These are phyloP conservation scores for Trametes maxima DNA, from an alignment of 768 basidiomycete species.

Conservation along the genomic window DNA sequence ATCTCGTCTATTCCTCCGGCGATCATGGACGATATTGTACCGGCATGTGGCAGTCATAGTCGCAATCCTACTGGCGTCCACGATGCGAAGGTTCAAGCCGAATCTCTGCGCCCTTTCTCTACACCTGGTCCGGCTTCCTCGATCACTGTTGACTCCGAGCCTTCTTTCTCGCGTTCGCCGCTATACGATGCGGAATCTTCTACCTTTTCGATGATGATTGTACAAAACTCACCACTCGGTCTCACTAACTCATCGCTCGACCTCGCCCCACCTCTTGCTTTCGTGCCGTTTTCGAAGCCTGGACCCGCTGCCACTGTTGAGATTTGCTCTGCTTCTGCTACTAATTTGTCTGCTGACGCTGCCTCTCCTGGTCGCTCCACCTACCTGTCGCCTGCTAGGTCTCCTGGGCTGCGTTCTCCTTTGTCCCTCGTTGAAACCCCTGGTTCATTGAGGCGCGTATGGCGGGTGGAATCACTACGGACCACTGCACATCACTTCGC, in stretches of 20 bases:
- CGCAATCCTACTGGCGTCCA: background rate
- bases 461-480: too few species aligned
- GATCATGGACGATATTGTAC: too few species aligned
- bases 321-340: background rate
- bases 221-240: background rate
- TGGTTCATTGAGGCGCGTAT: too few species aligned
- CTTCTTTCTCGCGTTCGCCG: background rate
- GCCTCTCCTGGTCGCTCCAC: too few species aligned
- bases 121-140: constrained; percentile 33
- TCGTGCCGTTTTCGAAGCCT: constrained; percentile 27
- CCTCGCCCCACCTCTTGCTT: background rate
- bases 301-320: constrained; percentile 15
- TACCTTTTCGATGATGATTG: background rate
- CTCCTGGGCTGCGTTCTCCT: too few species aligned
- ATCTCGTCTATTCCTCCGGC: too few species aligned
- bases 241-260: too few species aligned
- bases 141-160: background rate
- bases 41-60: background rate
- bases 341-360: too few species aligned
- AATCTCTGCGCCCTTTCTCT: constrained; percentile 28
- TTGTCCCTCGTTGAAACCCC: too few species aligned
- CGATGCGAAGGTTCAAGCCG: background rate
- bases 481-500: too few species aligned
- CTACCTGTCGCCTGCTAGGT: too few species aligned
- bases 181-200: background rate